Conservation (phyloP, 2,329 filamentous ascomycete genomes). For the Stagonosporopsis rhizophila region DNA sequence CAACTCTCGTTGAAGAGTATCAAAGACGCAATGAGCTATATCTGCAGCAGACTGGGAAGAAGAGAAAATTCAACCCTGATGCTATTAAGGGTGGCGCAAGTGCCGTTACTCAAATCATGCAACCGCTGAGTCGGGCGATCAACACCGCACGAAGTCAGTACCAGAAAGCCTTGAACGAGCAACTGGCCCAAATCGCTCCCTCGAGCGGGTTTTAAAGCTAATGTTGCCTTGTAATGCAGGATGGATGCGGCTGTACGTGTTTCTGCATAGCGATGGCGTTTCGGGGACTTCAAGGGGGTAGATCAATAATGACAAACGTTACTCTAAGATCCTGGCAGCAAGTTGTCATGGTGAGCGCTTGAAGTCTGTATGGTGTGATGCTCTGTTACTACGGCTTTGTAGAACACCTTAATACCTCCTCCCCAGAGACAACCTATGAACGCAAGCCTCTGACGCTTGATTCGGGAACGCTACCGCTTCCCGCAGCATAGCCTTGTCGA, state of each 20-base stretch:
- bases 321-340: not conserved
- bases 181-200: slow-evolving; percentile 47
- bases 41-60: slow-evolving; percentile 76
- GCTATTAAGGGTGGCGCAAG: slow-evolving; percentile 76
- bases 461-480: slow-evolving; percentile 3
- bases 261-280: slow-evolving; percentile 46
- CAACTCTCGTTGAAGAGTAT: slow-evolving; percentile 68
- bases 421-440: not conserved
- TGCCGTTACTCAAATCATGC: slow-evolving; percentile 78
- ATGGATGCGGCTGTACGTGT: slow-evolving; percentile 2
- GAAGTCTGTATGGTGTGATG: not conserved
- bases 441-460: not conserved
- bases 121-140: slow-evolving; percentile 74
- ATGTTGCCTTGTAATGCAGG: not conserved
- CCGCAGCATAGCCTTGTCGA: slow-evolving; percentile 7
- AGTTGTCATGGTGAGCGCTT: not conserved
- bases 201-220: slow-evolving; percentile 1
- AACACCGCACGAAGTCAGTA: slow-evolving; percentile 75
- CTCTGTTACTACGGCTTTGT: not conserved
- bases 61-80: slow-evolving; percentile 71
- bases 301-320: not conserved
- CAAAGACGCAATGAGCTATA: slow-evolving; percentile 75
- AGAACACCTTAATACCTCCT: not conserved
- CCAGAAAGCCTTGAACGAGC: slow-evolving; percentile 70
- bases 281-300: not conserved